Base-by-base conservation (phyloP, 164 flowering plant genomes). In the Vitis rotundifolia region DNA sequence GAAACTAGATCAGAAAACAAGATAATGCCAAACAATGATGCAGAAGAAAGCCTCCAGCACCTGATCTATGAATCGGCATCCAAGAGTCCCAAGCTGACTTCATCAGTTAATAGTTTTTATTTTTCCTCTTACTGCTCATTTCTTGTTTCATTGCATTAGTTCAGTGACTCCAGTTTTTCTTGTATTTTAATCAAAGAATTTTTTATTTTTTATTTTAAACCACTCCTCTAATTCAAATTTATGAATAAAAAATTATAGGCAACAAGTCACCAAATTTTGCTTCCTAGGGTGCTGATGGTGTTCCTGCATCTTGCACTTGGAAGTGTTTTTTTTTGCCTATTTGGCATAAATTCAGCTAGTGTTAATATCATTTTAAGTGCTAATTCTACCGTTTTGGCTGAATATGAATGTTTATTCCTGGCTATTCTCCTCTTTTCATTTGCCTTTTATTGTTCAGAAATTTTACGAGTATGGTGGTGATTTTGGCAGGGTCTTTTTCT, bases 21-120 rank as follows among this genome's bases (percentile, higher is more conserved):
- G 19, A 69, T 64, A 44, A 51, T 91, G 65, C 84, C 89, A 10
- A 76, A 69, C 71, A 59, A 57, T 70, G 75, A 68, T 58, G 90
- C 92, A 48, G 99, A 94, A 85, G 92, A 88, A 80, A 82, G 67
- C 76, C 85, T 94, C 61, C 81, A 86, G 19, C 72, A 64, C 11
- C 70, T 92, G 78, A 82, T 94, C 22, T 92, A 89, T 81, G 87
- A 83, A 69, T 70, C 79, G 70, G 97, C 94, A 71, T 80, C 96
- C 69, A 80, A 64, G 63, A 87, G 89, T 70, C 66, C 90, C 37
- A 94, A 92, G 87, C 75, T 91, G 76, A 88, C 90, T 80, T 97
- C 99, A 73, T 90, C 94, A 18, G 99, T 94, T 64, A 81, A 90
- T 75, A 54, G 15, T 52, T 70, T 51, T 60, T 49, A 10, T n/a